A percentile compares a stretch with the other conserved stretches of the same genome.
Evolutionary conservation across 1,284 basidiomycete species (phyloP).

Genomic region (Cutaneotrichosporon daszewskae): DNA sequence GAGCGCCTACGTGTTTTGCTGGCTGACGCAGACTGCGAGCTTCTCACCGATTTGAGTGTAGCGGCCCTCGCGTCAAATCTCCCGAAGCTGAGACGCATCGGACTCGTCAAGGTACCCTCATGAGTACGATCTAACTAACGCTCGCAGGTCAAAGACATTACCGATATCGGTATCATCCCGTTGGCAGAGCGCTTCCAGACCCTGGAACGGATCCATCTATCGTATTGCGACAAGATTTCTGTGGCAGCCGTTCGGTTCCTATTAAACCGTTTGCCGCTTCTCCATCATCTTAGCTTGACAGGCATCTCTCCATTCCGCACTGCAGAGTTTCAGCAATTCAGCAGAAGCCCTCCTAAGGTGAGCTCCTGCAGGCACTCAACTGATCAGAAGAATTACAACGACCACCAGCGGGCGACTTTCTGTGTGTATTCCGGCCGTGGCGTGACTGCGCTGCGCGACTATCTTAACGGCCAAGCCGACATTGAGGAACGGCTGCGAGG

Average conservation of each 20-base stretch:
- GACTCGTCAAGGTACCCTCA: slow-evolving; percentile 76
- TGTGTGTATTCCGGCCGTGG: slow-evolving; percentile 96
- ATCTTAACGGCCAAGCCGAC: slow-evolving; percentile 50
- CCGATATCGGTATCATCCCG: slow-evolving; percentile 85
- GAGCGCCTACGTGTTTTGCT: slow-evolving; percentile 41
- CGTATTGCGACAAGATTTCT: slow-evolving; percentile 93
- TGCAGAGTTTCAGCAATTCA: slow-evolving; percentile 81
- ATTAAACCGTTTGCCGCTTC: slow-evolving; percentile 73
- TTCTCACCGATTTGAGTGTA: slow-evolving; percentile 88
- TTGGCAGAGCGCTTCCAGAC: slow-evolving; percentile 68
- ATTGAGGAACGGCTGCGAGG: no score
- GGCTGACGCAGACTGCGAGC: slow-evolving; percentile 63
- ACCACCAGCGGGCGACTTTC: slow-evolving; percentile 83
- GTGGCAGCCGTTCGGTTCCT: slow-evolving; percentile 88
- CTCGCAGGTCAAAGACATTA: slow-evolving; percentile 72
- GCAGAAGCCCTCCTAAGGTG: slow-evolving; percentile 79
- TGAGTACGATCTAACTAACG: slow-evolving; percentile 8
- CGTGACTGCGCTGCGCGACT: slow-evolving; percentile 73
- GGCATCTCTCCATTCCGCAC: slow-evolving; percentile 89
- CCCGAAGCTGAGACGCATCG: slow-evolving; percentile 87
- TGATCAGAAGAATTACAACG: slow-evolving; percentile 74
- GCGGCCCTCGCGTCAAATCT: slow-evolving; percentile 77
- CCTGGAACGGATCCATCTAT: slow-evolving; percentile 91
- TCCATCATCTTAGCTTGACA: slow-evolving; percentile 92
- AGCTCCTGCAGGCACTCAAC: slow-evolving; percentile 35